Percentiles rank a stretch among this genome's conserved stretches.
Conservation (phyloP, 108 stramenopile species). For the Cylindrotheca fusiformis region DNA sequence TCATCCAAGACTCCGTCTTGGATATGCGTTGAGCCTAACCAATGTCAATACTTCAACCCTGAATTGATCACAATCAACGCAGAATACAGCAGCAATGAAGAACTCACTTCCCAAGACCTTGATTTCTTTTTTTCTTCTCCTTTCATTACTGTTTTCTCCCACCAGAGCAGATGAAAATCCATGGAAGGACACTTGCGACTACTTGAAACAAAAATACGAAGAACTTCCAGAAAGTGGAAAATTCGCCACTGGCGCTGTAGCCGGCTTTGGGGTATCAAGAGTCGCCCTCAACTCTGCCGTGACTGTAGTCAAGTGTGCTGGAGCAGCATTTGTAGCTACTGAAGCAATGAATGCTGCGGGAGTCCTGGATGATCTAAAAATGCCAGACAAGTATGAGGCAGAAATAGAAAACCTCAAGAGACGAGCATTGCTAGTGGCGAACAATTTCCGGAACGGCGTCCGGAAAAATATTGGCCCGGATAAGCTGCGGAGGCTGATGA, state of each 20-base stretch:
- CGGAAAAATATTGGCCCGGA: constrained; percentile 32
- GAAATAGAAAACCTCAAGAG: constrained; percentile 27
- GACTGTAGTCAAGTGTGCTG: constrained; percentile 43
- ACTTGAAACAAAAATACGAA: constrained; percentile 33
- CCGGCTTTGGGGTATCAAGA: constrained; percentile 39
- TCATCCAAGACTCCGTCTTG: not conserved
- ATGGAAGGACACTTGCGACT: constrained; percentile 3
- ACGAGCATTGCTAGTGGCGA: constrained; percentile 19
- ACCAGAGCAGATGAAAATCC: constrained; percentile 7
- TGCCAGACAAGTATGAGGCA: constrained; percentile 21
- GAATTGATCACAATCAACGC: too few relatives aligned
- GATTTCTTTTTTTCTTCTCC: not conserved
- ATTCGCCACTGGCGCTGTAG: constrained; percentile 45
- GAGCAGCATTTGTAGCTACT: constrained; percentile 52
- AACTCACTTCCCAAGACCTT: not conserved
- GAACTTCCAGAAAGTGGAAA: constrained; percentile 41
- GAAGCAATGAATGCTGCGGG: constrained; percentile 51
- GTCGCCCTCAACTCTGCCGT: constrained; percentile 42
- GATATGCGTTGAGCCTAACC: too few relatives aligned
- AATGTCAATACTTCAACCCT: too few relatives aligned
- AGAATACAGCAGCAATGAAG: constrained; percentile 5
- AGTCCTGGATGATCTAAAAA: constrained; percentile 27
- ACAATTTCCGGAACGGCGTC: constrained; percentile 28
- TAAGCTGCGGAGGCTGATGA: constrained; percentile 24
- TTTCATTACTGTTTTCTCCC: not conserved